These are phyloP conservation scores for Ophiostoma triangulosporum DNA, from an alignment of 2,329 filamentous ascomycete genomes.

Conservation along the genomic window DNA sequence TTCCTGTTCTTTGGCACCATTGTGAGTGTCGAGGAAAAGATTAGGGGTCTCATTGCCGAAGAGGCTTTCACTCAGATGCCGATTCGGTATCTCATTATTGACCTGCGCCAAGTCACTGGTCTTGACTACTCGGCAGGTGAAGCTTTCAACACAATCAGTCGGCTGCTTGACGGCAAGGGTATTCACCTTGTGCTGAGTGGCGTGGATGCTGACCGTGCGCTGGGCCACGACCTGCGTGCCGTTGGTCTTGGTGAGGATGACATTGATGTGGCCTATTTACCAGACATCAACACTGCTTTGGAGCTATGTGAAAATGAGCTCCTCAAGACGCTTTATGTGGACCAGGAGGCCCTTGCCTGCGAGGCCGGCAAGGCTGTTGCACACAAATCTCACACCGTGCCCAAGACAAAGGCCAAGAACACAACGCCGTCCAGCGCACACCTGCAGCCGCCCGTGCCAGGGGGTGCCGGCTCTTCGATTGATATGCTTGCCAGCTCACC, in stretches of 20 bases:
- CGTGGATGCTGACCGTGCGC: constrained; percentile 58
- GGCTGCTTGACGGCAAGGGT: constrained; percentile 62
- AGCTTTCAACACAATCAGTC: constrained; percentile 83
- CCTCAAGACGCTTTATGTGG: constrained; percentile 64
- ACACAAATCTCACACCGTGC: background rate
- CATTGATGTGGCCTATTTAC: constrained; percentile 65
- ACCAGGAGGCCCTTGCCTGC: constrained; percentile 44
- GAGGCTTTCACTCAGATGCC: constrained; percentile 64
- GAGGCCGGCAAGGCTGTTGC: background rate
- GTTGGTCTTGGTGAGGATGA: constrained; percentile 68
- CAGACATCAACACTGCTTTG: constrained; percentile 81
- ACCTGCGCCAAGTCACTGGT: constrained; percentile 79
- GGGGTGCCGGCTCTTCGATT: constrained; percentile 14
- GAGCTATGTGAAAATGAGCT: constrained; percentile 94
- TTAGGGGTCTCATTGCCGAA: constrained; percentile 70
- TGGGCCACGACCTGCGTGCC: constrained; percentile 67
- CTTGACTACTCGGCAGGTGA: constrained; percentile 95
- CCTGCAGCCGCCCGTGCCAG: background rate
- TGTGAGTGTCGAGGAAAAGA: constrained; percentile 82
- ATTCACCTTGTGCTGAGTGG: constrained; percentile 76
- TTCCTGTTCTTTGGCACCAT: constrained; percentile 99
- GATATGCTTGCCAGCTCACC: constrained; percentile 59
- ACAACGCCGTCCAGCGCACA: background rate
- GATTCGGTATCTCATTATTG: constrained; percentile 80
- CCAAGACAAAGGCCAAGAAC: background rate